Percentiles rank a stretch among this genome's conserved stretches.
phyloP scores from a whole-genome alignment of 1,284 basidiomycete species.

The Somion occarium region DNA sequence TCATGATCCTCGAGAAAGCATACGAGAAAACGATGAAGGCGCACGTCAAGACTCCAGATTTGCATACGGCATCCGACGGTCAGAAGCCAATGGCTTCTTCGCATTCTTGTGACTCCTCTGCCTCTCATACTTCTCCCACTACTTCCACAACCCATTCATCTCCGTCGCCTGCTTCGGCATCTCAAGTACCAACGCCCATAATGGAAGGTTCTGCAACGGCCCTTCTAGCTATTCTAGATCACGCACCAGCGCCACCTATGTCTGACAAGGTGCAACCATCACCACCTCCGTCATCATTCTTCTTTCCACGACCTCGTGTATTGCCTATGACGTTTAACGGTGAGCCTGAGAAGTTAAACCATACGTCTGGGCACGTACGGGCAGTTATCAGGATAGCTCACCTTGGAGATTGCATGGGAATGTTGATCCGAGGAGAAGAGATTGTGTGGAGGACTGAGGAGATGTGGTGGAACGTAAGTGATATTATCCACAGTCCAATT shows the following conservation, averaged over 20 bases:
- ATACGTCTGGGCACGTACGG: slow-evolving; percentile 35
- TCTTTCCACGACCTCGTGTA: slow-evolving; percentile 4
- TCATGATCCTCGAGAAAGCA: slow-evolving; percentile 61
- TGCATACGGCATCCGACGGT: neutral
- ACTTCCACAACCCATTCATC: slow-evolving; percentile 8
- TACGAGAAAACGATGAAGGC: slow-evolving; percentile 60
- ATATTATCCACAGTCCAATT: slow-evolving; percentile 9
- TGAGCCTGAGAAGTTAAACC: neutral
- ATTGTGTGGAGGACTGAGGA: slow-evolving; percentile 88
- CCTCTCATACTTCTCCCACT: slow-evolving; percentile 10
- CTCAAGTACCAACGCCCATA: slow-evolving; percentile 25
- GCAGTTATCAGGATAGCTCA: slow-evolving; percentile 88
- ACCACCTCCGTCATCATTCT: slow-evolving; percentile 7
- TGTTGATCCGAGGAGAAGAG: slow-evolving; percentile 75
- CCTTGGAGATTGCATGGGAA: slow-evolving; percentile 88
- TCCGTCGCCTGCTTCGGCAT: neutral
- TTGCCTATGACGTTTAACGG: neutral
- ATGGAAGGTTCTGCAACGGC: slow-evolving; percentile 66
- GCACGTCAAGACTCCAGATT: slow-evolving; percentile 38
- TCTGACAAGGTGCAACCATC: slow-evolving; percentile 12
- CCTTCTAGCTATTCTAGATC: slow-evolving; percentile 60
- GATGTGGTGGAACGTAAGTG: slow-evolving; percentile 83
- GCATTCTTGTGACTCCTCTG: neutral
- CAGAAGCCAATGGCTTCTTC: slow-evolving; percentile 6
- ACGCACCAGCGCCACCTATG: slow-evolving; percentile 25